These are phyloP conservation scores for Colletotrichum limetticola DNA, from an alignment of 2,329 filamentous ascomycete species.

Conservation along the genomic window DNA sequence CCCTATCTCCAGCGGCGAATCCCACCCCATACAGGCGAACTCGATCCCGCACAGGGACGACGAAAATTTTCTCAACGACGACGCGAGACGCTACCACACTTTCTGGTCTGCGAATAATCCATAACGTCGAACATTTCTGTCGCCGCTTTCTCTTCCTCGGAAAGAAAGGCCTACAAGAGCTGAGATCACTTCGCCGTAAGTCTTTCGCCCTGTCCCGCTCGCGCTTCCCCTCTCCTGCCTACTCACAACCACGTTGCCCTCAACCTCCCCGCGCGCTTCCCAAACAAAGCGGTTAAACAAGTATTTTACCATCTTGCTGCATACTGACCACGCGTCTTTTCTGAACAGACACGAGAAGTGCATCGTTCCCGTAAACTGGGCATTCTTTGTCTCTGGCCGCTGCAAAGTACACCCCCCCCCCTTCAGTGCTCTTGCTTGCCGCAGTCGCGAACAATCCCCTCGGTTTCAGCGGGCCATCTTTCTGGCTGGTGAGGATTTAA, in stretches of 20 bases:
- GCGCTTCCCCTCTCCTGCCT: constrained; percentile 24
- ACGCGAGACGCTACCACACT: constrained; percentile 24
- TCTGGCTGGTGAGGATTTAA: constrained; percentile 55
- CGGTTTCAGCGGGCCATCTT: constrained; percentile 52
- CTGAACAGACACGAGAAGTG: constrained; percentile 36
- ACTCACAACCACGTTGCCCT: constrained; percentile 12
- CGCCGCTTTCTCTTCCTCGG: constrained; percentile 22
- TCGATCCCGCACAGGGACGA: constrained; percentile 32
- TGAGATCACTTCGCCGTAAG: constrained; percentile 37
- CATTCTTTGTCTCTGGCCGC: constrained; percentile 33
- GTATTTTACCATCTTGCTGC: neutral
- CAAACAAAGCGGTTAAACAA: neutral
- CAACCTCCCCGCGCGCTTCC: neutral
- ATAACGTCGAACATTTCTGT: constrained; percentile 12
- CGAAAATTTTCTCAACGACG: constrained; percentile 33
- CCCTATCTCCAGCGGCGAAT: constrained; percentile 31
- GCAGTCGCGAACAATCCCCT: constrained; percentile 33
- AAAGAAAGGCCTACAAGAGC: constrained; percentile 34
- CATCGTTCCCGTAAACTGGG: constrained; percentile 36
- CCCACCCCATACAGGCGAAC: constrained; percentile 32
- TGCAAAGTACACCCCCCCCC: constrained; percentile 10
- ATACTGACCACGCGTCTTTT: constrained; percentile 14
- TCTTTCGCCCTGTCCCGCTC: constrained; percentile 3
- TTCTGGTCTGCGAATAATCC: constrained; percentile 16
- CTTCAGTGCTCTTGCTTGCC: constrained; percentile 18